phyloP scores from a whole-genome alignment of 2,329 filamentous ascomycete genomes.

The Pseudocercospora ulei region DNA sequence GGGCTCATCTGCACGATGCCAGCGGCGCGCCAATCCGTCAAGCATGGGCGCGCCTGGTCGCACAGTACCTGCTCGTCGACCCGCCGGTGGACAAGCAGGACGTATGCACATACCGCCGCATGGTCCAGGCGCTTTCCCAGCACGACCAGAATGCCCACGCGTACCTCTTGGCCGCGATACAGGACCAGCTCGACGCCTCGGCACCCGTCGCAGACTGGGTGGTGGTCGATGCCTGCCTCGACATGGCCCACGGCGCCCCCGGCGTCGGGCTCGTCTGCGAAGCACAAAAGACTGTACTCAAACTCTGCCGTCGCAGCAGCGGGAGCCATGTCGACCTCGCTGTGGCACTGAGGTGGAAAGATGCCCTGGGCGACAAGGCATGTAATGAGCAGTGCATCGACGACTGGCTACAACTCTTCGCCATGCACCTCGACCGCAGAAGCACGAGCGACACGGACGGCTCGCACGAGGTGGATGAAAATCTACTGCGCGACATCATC shows the following conservation, averaged over 20 bases:
- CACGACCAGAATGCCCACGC: conserved; percentile 19
- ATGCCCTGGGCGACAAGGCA: background rate
- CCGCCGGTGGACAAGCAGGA: conserved; percentile 3
- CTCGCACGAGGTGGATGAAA: background rate
- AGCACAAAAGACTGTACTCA: conserved; percentile 11
- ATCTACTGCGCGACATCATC: conserved; percentile 6
- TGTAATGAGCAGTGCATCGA: conserved; percentile 23
- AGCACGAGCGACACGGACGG: background rate
- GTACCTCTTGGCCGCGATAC: conserved; percentile 16
- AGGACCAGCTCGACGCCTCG: conserved; percentile 2
- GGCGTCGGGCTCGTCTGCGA: conserved; percentile 16
- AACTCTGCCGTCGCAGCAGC: conserved; percentile 10
- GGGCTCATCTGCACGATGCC: conserved; percentile 4
- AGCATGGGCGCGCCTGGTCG: conserved; percentile 19
- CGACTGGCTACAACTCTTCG: conserved; percentile 19
- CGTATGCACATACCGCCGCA: background rate
- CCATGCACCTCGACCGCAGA: conserved; percentile 13
- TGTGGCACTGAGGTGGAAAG: background rate
- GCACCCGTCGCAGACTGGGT: conserved; percentile 6
- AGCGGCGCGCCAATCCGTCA: conserved; percentile 16
- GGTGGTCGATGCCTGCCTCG: conserved; percentile 9
- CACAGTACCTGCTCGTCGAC: conserved; percentile 12
- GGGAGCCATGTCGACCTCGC: conserved; percentile 1
- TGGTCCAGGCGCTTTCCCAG: conserved; percentile 11
- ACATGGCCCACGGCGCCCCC: conserved; percentile 8